phyloP scores from a whole-genome alignment of 176 grass and related monocot genomes.

The Urochloa ruziziensis region DNA sequence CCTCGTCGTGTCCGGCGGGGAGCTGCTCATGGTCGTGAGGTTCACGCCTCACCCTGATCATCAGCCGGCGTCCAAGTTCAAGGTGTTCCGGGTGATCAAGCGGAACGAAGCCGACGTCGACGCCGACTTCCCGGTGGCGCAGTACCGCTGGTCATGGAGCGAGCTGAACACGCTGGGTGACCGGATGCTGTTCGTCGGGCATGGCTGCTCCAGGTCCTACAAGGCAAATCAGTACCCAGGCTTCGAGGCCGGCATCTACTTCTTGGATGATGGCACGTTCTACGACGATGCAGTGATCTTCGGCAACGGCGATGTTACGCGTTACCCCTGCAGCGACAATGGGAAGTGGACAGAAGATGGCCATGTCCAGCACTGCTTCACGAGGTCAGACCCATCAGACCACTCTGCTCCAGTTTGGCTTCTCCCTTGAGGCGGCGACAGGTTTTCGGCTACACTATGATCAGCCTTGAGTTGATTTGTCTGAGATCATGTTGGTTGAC shows the following conservation, averaged over 20 bases:
- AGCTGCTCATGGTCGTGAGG: slow-evolving; percentile 1
- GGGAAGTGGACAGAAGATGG: no score
- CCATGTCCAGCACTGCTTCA: no score
- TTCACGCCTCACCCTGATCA: accelerated
- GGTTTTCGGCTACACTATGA: no score
- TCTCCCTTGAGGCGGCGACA: no score
- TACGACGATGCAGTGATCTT: background rate
- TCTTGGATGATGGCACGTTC: background rate
- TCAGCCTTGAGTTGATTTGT: no score
- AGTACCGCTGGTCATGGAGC: background rate
- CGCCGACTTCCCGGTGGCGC: background rate
- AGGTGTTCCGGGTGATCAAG: background rate
- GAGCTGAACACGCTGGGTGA: background rate
- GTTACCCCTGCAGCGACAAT: no score
- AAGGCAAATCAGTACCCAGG: background rate
- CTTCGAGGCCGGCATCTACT: background rate
- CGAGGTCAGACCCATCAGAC: no score
- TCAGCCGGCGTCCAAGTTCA: background rate
- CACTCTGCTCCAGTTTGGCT: no score
- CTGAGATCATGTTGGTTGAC: no score
- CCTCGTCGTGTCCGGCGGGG: background rate
- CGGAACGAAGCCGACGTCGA: no score
- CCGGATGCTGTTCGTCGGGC: background rate
- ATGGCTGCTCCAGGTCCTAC: background rate
- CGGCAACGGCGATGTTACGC: no score